Evolutionary conservation across 225 moss, liverwort and hornwort genomes (phyloP), one percentile per base, ranked within the genome.

Genomic region (Lunularia cruciata): DNA sequence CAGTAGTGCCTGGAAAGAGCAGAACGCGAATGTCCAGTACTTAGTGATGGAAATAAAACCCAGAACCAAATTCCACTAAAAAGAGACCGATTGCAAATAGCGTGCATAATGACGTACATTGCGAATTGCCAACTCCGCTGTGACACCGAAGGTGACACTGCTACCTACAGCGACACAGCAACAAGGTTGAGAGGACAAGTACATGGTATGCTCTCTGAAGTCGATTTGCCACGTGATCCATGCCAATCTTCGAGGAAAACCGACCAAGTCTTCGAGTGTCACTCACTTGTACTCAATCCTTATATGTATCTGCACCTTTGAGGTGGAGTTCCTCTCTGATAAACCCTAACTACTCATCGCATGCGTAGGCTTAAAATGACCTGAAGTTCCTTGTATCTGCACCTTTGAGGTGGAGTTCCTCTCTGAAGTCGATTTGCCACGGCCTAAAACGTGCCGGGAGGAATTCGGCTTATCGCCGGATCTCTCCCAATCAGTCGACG

Each of bases 1-100:
- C 43, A 95, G 63, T 37, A 90, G 83, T 68, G 81, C 85, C 91
- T 95, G 89, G 73, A 76, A 55, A 57, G 40, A 56, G 12, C 22
- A 2, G 60, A 40, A 57, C 16, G 19, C 34, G 35, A 10, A 56
- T 28, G 37, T 12, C 20, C 22, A 30, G n/a, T n/a, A n/a, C n/a
- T 27, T 27, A 67, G 32, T 22, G 11, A 23, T 58, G 20, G 31
- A n/a, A 3, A 35, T 15, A 20, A 36, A 12, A 26, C 39, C 25
- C 22, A 61, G 4, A 1, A 25, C 23, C 39, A 23, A 57, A 8
- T 15, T 57, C 16, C 5, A 54, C 12, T 40, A 22, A 18, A 3
- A 27, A 8, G 33, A 55, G 11, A 3, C 39, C 16, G 26, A 55
- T 57, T 57, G 31, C 16, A 13, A 4, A 58, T 58, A 23, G 12